Conservation (phyloP, 345 rosid genomes). For the Boechera stricta region DNA sequence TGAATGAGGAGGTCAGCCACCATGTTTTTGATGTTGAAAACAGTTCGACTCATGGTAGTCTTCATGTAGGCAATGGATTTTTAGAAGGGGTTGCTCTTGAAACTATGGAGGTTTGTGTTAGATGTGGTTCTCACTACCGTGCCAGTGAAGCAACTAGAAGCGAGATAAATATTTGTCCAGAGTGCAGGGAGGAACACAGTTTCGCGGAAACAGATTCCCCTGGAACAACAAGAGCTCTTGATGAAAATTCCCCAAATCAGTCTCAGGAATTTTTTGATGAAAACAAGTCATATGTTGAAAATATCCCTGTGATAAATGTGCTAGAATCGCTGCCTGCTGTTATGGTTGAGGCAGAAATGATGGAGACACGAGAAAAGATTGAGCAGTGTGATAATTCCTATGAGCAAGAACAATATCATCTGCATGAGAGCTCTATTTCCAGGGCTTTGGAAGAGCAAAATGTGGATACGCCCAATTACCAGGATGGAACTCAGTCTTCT, state of each 20-base stretch:
- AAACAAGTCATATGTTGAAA: constrained; percentile 44
- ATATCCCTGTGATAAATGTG: constrained; percentile 31
- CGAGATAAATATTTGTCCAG: constrained; percentile 65
- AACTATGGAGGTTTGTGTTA: constrained; percentile 57
- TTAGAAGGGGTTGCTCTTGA: constrained; percentile 54
- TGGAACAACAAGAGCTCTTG: constrained; percentile 44
- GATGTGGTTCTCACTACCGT: constrained; percentile 64
- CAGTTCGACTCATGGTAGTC: constrained; percentile 52
- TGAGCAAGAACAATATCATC: constrained; percentile 46
- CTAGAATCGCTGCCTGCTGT: constrained; percentile 46
- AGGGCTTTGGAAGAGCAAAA: constrained; percentile 47
- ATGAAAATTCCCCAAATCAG: constrained; percentile 40
- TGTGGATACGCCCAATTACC: constrained; percentile 47
- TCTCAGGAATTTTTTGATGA: constrained; percentile 47
- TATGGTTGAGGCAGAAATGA: constrained; percentile 43
- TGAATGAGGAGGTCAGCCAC: constrained; percentile 53
- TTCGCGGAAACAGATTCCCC: constrained; percentile 40
- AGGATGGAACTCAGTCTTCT: constrained; percentile 52
- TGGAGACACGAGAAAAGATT: constrained; percentile 47
- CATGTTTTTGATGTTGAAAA: constrained; percentile 51
- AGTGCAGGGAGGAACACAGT: constrained; percentile 62
- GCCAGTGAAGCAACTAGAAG: constrained; percentile 49
- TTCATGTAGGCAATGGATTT: constrained; percentile 48
- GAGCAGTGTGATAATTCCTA: constrained; percentile 44
- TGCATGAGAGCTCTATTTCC: constrained; percentile 47